phyloP scores from a whole-genome alignment of 2,329 filamentous ascomycete genomes.

The Pseudogymnoascus sp. region DNA sequence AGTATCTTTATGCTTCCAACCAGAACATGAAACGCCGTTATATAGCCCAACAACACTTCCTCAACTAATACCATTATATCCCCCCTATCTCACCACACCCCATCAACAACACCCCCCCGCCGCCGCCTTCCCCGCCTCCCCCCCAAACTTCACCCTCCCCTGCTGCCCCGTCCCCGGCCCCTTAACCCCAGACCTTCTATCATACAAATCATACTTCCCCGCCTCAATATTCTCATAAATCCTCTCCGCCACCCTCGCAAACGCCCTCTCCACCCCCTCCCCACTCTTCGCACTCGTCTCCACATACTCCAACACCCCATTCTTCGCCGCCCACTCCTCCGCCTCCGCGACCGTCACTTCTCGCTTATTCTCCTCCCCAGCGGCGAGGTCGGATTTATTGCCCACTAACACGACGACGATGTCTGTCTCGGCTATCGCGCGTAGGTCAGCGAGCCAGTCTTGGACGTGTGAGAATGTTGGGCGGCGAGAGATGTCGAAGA shows the following conservation, averaged over 20 bases:
- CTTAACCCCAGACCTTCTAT: conserved; percentile 86
- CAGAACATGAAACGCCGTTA: conserved; percentile 1
- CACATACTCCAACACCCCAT: conserved; percentile 86
- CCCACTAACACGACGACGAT: conserved; percentile 93
- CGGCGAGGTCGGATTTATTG: conserved; percentile 81
- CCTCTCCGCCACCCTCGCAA: conserved; percentile 84
- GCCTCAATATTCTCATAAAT: conserved; percentile 97
- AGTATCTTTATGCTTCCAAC: conserved; percentile 7
- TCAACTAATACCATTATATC: neutral
- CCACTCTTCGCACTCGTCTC: conserved; percentile 96
- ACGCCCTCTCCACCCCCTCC: conserved; percentile 86
- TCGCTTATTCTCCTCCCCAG: conserved; percentile 50
- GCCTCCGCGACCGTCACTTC: conserved; percentile 79
- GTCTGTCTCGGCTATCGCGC: conserved; percentile 89
- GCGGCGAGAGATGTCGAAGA: conserved; percentile 86
- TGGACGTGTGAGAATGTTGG: conserved; percentile 82
- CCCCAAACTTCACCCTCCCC: conserved; percentile 36
- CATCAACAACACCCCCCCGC: conserved; percentile 23
- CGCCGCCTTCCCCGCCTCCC: conserved; percentile 15
- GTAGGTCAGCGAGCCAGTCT: conserved; percentile 87
- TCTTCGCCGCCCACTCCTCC: conserved; percentile 76
- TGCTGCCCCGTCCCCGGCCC: conserved; percentile 45
- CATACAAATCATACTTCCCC: conserved; percentile 65
- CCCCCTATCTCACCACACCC: neutral
- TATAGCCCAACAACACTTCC: neutral